A percentile compares a stretch with the other conserved stretches of the same genome.
Evolutionary conservation across 805 yeast species (phyloP).

Genomic region (Ogataea philodendri): DNA sequence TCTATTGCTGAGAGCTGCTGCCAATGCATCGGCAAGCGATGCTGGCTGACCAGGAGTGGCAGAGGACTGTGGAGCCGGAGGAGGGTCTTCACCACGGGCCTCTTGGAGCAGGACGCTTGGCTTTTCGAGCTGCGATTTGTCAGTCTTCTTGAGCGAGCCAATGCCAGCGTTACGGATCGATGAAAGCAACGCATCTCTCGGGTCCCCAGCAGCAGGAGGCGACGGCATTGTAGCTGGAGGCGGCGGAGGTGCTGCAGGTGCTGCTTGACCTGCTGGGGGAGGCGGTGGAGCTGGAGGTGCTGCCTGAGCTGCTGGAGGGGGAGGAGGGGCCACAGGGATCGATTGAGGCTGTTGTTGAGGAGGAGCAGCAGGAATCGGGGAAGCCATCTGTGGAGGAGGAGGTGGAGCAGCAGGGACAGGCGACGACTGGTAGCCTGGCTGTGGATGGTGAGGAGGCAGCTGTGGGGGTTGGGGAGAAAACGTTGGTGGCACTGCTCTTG

Average conservation of each 20-base stretch:
- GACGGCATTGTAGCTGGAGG: conserved; percentile 19
- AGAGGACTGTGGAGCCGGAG: conserved; percentile 32
- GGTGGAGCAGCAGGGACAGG: conserved; percentile 30
- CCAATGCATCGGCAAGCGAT: conserved; percentile 79
- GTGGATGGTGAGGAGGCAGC: conserved; percentile 17
- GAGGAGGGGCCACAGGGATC: conserved; percentile 7
- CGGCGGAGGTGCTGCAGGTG: conserved; percentile 30
- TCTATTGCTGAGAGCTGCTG: conserved; percentile 79
- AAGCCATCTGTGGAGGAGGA: conserved; percentile 39
- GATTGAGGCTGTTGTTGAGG: conserved; percentile 28
- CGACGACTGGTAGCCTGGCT: conserved; percentile 29
- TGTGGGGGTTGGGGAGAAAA: conserved; percentile 29
- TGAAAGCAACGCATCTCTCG: conserved; percentile 79
- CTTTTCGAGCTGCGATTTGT: conserved; percentile 76
- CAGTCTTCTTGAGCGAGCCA: conserved; percentile 68
- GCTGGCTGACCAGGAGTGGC: conserved; percentile 52
- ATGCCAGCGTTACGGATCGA: conserved; percentile 83
- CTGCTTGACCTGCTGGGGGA: conserved; percentile 26
- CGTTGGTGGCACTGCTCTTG: conserved; percentile 9
- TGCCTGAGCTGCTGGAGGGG: conserved; percentile 25
- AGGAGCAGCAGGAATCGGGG: conserved; percentile 9
- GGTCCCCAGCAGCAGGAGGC: conserved; percentile 34
- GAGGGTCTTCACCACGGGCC: conserved; percentile 60
- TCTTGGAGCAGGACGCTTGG: conserved; percentile 74
- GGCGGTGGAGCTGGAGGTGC: conserved; percentile 7